These are phyloP conservation scores for Cladosporium cucumerinum DNA, from an alignment of 2,329 filamentous ascomycete species.

Conservation along the genomic window DNA sequence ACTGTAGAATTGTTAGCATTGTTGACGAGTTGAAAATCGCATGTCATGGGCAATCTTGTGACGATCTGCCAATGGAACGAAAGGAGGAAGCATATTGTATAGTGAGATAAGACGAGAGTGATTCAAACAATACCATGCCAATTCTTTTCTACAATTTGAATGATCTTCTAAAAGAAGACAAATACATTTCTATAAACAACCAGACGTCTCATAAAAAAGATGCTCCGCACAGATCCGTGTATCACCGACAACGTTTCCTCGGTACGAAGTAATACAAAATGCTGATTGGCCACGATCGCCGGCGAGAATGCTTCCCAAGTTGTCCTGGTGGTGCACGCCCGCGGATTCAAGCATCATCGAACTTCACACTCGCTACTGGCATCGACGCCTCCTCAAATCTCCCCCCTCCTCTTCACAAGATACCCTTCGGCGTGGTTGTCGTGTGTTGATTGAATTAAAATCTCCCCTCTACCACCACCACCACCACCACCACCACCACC, in stretches of 20 bases:
- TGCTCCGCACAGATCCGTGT: background rate
- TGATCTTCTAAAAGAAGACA: background rate
- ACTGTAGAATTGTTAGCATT: background rate
- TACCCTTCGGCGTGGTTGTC: slow-evolving; percentile 2
- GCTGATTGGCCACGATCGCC: slow-evolving; percentile 7
- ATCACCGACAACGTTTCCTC: background rate
- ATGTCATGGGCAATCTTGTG: background rate
- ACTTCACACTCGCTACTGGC: slow-evolving; percentile 9
- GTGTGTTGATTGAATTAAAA: background rate
- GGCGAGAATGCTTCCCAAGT: background rate
- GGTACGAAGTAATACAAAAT: slow-evolving; percentile 1
- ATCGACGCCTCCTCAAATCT: background rate
- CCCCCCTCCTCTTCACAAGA: slow-evolving; percentile 2
- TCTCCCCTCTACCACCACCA: slow-evolving; percentile 5
- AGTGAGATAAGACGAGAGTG: background rate
- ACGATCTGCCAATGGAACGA: background rate
- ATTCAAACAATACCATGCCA: background rate
- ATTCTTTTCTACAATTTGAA: background rate
- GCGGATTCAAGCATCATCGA: slow-evolving; percentile 14
- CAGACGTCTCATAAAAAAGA: background rate
- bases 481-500: background rate
- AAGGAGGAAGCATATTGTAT: background rate
- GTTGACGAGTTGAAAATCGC: background rate
- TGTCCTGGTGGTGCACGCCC: background rate
- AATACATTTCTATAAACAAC: background rate